These are phyloP conservation scores for Leccinellum luteum DNA, from an alignment of 768 basidiomycete species.

Conservation along the genomic window DNA sequence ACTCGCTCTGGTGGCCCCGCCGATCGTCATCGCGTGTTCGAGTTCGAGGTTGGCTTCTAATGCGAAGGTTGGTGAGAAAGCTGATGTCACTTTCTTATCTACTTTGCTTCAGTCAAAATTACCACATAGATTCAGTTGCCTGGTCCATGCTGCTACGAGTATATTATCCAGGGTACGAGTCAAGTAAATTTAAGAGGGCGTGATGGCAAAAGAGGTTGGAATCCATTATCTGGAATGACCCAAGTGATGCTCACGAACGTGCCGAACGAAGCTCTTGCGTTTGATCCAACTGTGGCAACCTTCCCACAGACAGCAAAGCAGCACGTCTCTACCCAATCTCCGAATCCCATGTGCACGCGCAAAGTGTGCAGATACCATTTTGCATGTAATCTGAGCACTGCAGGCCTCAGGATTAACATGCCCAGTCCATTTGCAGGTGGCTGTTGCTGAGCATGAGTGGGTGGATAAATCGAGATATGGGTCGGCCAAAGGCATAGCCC, in stretches of 20 bases:
- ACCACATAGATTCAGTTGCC: no score
- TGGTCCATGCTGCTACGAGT: no score
- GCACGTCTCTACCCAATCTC: not conserved
- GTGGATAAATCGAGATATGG: not conserved
- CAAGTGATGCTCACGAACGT: slow-evolving; percentile 7
- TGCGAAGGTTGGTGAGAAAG: no score
- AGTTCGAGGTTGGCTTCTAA: not conserved
- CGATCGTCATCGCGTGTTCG: not conserved
- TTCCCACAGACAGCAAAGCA: not conserved
- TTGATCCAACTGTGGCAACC: not conserved
- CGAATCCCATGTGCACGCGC: not conserved
- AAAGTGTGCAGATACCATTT: not conserved
- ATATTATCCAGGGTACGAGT: no score
- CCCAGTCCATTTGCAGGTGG: not conserved
- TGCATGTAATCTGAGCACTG: not conserved
- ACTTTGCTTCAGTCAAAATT: no score
- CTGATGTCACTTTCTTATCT: not conserved
- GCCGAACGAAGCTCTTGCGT: slow-evolving; percentile 1
- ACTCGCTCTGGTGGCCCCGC: not conserved
- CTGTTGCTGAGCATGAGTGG: not conserved
- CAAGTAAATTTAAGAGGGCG: not conserved
- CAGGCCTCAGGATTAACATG: not conserved
- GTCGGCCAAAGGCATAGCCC: not conserved
- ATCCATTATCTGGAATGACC: not conserved
- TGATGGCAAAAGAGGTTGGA: no score